Evolutionary conservation across 2,329 filamentous ascomycete species (phyloP), one percentile per base, ranked within the genome.

Genomic region (Cytospora leucostoma): DNA sequence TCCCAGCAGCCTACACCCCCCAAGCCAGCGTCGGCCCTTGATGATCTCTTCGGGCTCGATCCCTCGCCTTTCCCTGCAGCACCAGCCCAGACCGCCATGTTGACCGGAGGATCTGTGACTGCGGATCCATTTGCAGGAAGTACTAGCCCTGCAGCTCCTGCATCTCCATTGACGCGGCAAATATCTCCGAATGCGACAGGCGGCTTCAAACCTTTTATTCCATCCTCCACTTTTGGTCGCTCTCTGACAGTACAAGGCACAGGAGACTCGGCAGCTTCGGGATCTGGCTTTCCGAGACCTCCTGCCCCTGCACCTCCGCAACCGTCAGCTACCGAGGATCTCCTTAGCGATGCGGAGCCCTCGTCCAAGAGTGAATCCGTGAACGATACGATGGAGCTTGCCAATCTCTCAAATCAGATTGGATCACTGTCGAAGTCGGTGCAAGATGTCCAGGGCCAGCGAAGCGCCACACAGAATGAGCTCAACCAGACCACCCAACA

Each of bases 341-440:
- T 98, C 8, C 82, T 99, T n/a, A 92, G 91, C 17, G 93, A 97
- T 70, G 89, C 88, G 68, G 94, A 98, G 68, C 90, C 90, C 1
- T 93, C 96, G 71, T 49, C 93, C 61, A 94, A 89, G 77, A 95
- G 90, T 75, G 96, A 91, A 74, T 80, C 98, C 33, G 95, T 90
- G 0, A 89, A 88, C 67, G 95, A 99, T 73, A 95, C 93, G 2
- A 89, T 91, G 0, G 95, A 99, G 74, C 83, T 99, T 63, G 95
- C 93, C 58, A 98, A 99, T 73, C 82, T 99, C 69, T 97, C 94
- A 0, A 98, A 96, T 74, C 95, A 98, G 75, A 92, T 99, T 67
- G 89, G 92, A 37, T 94, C 91, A 2, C 78, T 99, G 61, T 90
- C 93, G 0, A 96, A 89, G 72, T 93, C 99, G 77, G 97, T 96